A percentile compares a stretch with the other conserved stretches of the same genome.
Conservation (phyloP, 2,329 filamentous ascomycete species). For the Epichloe gansuensis region DNA sequence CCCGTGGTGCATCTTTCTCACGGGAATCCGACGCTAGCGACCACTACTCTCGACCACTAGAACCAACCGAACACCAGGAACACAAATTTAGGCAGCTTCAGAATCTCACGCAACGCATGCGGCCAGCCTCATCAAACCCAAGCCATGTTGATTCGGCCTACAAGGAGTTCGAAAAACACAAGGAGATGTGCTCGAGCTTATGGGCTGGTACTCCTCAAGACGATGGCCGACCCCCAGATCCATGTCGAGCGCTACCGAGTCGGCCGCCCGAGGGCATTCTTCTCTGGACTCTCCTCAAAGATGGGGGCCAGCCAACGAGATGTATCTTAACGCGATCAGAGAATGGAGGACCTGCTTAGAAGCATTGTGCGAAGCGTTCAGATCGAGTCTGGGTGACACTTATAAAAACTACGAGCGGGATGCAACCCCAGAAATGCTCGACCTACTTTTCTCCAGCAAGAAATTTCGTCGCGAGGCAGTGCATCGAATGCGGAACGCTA, state of each 20-base stretch:
- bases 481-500: constrained; percentile 33
- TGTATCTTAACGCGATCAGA: constrained; percentile 26
- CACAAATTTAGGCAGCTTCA: constrained; percentile 24
- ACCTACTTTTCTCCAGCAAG: constrained; percentile 30
- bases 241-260: constrained; percentile 12
- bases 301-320: constrained; percentile 15
- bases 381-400: constrained; percentile 28
- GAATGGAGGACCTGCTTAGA: constrained; percentile 34
- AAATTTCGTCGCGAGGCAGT: constrained; percentile 30
- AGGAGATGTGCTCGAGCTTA: constrained; percentile 27
- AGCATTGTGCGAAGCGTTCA: constrained; percentile 27
- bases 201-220: constrained; percentile 29
- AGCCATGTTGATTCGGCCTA: constrained; percentile 32
- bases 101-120: constrained; percentile 23
- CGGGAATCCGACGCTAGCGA: constrained; percentile 17
- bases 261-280: constrained; percentile 16
- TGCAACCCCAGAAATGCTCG: constrained; percentile 29
- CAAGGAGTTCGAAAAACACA: constrained; percentile 30
- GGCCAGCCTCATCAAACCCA: constrained; percentile 19
- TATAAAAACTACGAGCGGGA: constrained; percentile 34
- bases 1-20: not conserved
- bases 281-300: constrained; percentile 18
- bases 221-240: constrained; percentile 21
- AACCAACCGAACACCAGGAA: constrained; percentile 19
- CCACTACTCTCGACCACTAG: constrained; percentile 13